Evolutionary conservation across 768 basidiomycete species (phyloP).

Genomic region (Boletus vinaceobasis): DNA sequence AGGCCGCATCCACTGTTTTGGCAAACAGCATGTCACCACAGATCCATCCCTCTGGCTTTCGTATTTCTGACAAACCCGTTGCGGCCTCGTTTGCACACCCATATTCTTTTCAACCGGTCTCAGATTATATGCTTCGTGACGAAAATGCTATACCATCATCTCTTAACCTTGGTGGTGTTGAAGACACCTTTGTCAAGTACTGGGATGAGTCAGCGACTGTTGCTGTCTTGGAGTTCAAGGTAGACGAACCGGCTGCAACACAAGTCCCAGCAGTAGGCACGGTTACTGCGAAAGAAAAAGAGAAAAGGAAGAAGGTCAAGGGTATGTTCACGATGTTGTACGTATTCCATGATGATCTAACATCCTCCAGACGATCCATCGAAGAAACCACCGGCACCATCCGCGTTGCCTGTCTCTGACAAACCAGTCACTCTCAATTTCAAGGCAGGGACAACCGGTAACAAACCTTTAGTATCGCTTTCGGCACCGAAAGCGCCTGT

Average conservation of each 20-base stretch:
- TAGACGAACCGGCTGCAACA: conserved; percentile 49
- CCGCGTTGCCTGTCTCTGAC: conserved; percentile 67
- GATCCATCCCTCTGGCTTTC: conserved; percentile 89
- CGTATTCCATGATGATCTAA: conserved; percentile 8
- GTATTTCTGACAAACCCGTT: conserved; percentile 84
- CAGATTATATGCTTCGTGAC: conserved; percentile 71
- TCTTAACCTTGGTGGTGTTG: conserved; percentile 62
- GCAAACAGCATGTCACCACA: conserved; percentile 84
- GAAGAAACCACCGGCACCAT: conserved; percentile 50
- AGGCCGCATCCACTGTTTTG: conserved; percentile 83
- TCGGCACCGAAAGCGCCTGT: conserved; percentile 34
- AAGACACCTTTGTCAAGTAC: conserved; percentile 77
- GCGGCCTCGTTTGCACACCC: conserved; percentile 92
- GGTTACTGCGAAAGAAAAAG: conserved; percentile 57
- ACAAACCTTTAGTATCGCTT: conserved; percentile 19
- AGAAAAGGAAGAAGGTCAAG: conserved; percentile 54
- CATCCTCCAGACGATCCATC: conserved; percentile 32
- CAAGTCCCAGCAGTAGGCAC: conserved; percentile 28
- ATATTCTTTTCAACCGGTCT: conserved; percentile 81
- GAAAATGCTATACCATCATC: conserved; percentile 74
- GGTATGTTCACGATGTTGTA: conserved; percentile 31
- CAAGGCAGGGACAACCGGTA: conserved; percentile 38
- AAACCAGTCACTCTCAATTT: conserved; percentile 81
- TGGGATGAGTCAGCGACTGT: conserved; percentile 88
- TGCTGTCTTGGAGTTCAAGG: conserved; percentile 75